A percentile compares a stretch with the other conserved stretches of the same genome.
phyloP scores from a whole-genome alignment of 1,284 basidiomycete genomes.

The Melampsora americana region DNA sequence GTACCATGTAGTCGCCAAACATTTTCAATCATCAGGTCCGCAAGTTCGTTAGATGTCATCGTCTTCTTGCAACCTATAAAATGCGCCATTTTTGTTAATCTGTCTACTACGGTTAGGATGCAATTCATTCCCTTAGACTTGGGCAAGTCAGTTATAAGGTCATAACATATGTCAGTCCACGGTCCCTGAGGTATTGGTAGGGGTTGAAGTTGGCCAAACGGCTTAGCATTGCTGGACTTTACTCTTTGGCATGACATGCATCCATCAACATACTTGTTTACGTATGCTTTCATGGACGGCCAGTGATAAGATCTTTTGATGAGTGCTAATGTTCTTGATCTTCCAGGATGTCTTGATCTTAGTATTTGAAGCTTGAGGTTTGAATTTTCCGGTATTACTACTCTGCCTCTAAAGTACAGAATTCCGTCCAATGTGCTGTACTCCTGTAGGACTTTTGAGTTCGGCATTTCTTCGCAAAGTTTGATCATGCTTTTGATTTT shows the following conservation, averaged over 20 bases:
- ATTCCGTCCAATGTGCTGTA: too few relatives aligned
- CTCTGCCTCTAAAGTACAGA: too few relatives aligned
- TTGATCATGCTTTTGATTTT: too few relatives aligned
- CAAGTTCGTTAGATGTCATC: not conserved
- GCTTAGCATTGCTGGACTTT: not conserved
- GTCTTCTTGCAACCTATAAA: not conserved
- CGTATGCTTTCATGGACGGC: too few relatives aligned
- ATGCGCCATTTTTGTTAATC: conserved; percentile 3
- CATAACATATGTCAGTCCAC: conserved; percentile 13
- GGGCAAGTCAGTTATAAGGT: conserved; percentile 8
- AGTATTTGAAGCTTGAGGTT: too few relatives aligned
- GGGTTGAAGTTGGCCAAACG: not conserved
- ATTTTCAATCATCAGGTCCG: not conserved
- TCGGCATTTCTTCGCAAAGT: too few relatives aligned
- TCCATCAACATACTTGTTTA: not conserved
- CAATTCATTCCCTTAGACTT: not conserved
- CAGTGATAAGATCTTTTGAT: too few relatives aligned
- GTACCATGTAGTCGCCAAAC: conserved; percentile 4
- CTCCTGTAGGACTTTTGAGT: too few relatives aligned
- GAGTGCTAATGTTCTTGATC: too few relatives aligned
- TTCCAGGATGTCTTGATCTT: too few relatives aligned
- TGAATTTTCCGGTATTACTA: too few relatives aligned
- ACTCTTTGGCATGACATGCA: conserved; percentile 10
- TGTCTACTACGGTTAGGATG: not conserved
- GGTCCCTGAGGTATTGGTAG: conserved; percentile 2